Conservation (phyloP, 78 protist genomes). For the Cyanophora paradoxa region DNA sequence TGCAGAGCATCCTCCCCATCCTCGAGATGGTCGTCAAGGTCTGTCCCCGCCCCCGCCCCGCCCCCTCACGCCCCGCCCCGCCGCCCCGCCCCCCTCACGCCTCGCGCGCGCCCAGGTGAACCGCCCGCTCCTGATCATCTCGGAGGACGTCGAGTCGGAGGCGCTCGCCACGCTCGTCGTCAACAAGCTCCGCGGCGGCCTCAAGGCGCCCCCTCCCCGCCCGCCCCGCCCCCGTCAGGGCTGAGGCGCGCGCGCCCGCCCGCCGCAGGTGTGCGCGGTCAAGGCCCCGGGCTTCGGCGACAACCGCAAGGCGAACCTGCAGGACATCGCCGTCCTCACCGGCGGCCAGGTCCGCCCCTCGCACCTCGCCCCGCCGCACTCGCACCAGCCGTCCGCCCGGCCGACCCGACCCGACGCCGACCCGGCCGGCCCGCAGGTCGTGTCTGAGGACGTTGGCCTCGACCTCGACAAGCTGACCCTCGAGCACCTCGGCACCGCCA, state of each 20-base stretch:
- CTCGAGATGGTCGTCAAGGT: constrained; percentile 65
- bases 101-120: too few relatives aligned
- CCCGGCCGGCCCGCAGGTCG: too few relatives aligned
- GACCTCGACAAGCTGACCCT: constrained; percentile 51
- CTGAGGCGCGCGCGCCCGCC: too few relatives aligned
- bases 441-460: constrained; percentile 40
- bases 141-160: constrained; percentile 94
- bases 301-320: constrained; percentile 80
- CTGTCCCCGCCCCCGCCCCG: too few relatives aligned
- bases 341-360: too few relatives aligned
- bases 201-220: constrained; percentile 35
- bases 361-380: not conserved
- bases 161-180: constrained; percentile 85
- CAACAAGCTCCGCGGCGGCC: constrained; percentile 77
- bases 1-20: constrained; percentile 71
- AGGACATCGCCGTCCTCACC: constrained; percentile 94
- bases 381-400: not conserved
- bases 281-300: constrained; percentile 99
- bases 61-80: too few relatives aligned
- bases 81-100: too few relatives aligned
- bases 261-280: constrained; percentile 62
- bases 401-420: not conserved
- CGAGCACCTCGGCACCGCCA: constrained; percentile 71
- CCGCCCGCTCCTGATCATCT: constrained; percentile 88
- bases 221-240: too few relatives aligned